A percentile compares a stretch with the other conserved stretches of the same genome.
These are phyloP conservation scores for Aspergillus chevalieri DNA, from an alignment of 2,329 filamentous ascomycete genomes.

Conservation along the genomic window DNA sequence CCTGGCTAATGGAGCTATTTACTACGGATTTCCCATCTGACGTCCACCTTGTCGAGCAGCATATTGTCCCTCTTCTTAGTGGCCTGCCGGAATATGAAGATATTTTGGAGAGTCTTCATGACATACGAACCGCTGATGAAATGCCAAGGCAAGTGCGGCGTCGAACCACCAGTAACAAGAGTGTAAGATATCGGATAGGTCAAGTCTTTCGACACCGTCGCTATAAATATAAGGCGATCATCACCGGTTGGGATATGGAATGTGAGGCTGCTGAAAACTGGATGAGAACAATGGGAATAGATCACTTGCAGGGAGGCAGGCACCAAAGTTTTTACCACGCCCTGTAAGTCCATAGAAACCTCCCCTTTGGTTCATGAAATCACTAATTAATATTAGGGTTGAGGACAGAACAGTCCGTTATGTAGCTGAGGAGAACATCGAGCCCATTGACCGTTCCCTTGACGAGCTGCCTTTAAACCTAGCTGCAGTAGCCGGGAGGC, in stretches of 20 bases:
- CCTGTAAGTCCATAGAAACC: slow-evolving; percentile 56
- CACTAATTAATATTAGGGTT: slow-evolving; percentile 42
- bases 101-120: slow-evolving; percentile 49
- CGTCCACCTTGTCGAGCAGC: slow-evolving; percentile 62
- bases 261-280: slow-evolving; percentile 56
- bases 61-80: slow-evolving; percentile 58
- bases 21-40: slow-evolving; percentile 65
- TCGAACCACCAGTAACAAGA: slow-evolving; percentile 28
- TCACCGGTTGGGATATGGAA: slow-evolving; percentile 76
- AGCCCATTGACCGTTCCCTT: slow-evolving; percentile 50
- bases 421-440: slow-evolving; percentile 75
- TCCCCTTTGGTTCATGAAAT: slow-evolving; percentile 9
- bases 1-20: slow-evolving; percentile 59
- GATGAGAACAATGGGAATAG: slow-evolving; percentile 60
- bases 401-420: slow-evolving; percentile 65
- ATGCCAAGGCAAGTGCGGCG: slow-evolving; percentile 46
- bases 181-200: slow-evolving; percentile 65
- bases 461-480: slow-evolving; percentile 47
- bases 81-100: slow-evolving; percentile 48
- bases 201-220: slow-evolving; percentile 78
- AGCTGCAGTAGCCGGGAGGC: slow-evolving; percentile 67
- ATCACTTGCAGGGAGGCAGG: slow-evolving; percentile 53
- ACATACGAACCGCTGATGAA: slow-evolving; percentile 52
- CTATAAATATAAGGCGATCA: slow-evolving; percentile 72
- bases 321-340: slow-evolving; percentile 77